Percentiles rank a stretch among this genome's conserved stretches.
Conservation (phyloP, 1,139 yeast species). For the Protomyces gravidus region DNA sequence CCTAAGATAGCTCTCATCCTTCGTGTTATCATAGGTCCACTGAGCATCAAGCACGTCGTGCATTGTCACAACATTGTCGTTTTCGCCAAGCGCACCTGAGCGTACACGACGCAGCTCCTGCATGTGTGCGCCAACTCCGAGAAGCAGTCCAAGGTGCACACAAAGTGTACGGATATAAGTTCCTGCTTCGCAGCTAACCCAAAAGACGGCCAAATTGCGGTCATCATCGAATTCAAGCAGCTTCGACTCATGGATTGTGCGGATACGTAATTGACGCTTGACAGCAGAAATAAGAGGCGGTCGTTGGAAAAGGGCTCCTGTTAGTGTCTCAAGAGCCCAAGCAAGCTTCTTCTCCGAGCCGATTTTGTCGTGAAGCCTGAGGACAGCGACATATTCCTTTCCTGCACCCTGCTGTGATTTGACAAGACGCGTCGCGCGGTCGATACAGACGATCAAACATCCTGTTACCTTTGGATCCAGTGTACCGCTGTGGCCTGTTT, state of each 20-base stretch:
- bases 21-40: slow-evolving; percentile 93
- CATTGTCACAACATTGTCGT: slow-evolving; percentile 85
- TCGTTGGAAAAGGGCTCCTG: slow-evolving; percentile 98
- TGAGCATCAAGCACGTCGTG: slow-evolving; percentile 98
- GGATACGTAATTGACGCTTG: slow-evolving; percentile 95
- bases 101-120: slow-evolving; percentile 99
- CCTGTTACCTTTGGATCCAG: slow-evolving; percentile 98
- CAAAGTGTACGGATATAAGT: slow-evolving; percentile 98
- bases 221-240: slow-evolving; percentile 93
- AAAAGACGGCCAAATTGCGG: slow-evolving; percentile 94
- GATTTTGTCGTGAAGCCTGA: slow-evolving; percentile 87
- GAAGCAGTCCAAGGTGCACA: slow-evolving; percentile 96
- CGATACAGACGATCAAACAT: slow-evolving; percentile 95
- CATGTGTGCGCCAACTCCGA: slow-evolving; percentile 99
- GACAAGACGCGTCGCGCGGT: slow-evolving; percentile 95
- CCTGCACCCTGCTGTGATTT: slow-evolving; percentile 99
- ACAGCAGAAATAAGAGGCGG: slow-evolving; percentile 99
- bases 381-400: slow-evolving; percentile 97
- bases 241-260: slow-evolving; percentile 95
- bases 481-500: slow-evolving; percentile 98
- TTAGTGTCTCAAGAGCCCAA: slow-evolving; percentile 82
- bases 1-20: slow-evolving; percentile 93
- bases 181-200: slow-evolving; percentile 99
- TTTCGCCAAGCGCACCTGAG: slow-evolving; percentile 90
- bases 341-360: slow-evolving; percentile 87